phyloP scores from a whole-genome alignment of 225 moss, liverwort and hornwort genomes.

The Physcomitrium patens region DNA sequence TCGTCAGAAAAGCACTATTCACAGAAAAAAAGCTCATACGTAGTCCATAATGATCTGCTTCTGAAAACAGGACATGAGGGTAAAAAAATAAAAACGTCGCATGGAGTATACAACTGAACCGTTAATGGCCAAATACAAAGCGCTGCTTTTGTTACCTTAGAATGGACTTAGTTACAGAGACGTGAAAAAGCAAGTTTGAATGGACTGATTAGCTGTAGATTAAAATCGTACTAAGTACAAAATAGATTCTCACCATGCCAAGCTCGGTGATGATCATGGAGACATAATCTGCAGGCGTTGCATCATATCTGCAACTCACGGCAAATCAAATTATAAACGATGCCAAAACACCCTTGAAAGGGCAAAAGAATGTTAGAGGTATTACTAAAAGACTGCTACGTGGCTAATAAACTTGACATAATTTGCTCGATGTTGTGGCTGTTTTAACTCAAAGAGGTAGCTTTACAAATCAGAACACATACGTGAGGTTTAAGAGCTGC shows the following conservation, averaged over 20 bases:
- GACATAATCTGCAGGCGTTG: constrained; percentile 93
- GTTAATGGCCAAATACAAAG: constrained; percentile 8
- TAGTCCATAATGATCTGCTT: background rate
- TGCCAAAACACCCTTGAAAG: background rate
- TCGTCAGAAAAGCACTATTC: background rate
- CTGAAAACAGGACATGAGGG: background rate
- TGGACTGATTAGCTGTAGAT: background rate
- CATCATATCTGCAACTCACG: constrained; percentile 72
- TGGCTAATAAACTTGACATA: background rate
- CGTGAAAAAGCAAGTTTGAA: too few relatives aligned
- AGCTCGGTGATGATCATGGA: constrained; percentile 97
- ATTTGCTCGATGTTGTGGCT: background rate
- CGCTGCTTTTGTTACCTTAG: background rate
- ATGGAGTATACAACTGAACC: background rate
- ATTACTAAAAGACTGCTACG: background rate
- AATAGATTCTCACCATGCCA: constrained; percentile 73
- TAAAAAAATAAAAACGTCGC: too few relatives aligned
- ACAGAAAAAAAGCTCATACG: background rate
- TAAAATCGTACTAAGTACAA: background rate
- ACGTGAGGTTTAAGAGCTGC: constrained; percentile 88
- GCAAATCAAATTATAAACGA: constrained; percentile 13
- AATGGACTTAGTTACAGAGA: too few relatives aligned
- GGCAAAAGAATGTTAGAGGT: background rate
- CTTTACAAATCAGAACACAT: constrained; percentile 25
- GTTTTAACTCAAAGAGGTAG: background rate